Base-by-base conservation (phyloP, 805 yeast species). In the Lachancea cidri region DNA sequence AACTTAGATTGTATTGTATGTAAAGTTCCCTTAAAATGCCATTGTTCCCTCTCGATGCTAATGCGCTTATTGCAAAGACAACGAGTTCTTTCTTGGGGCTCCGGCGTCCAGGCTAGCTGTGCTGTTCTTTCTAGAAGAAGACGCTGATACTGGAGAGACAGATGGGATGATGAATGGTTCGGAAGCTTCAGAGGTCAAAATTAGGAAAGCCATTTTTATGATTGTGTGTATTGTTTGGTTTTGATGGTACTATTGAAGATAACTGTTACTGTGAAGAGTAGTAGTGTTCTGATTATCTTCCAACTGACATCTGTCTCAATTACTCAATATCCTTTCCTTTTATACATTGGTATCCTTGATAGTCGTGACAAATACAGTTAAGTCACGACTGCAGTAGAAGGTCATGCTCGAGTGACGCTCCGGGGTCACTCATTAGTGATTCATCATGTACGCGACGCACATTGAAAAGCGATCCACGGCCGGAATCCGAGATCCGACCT, bases 131-230 rank as follows among this genome's bases (percentile, higher is more conserved):
- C 65, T 57, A 18, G 62, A 49, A n/a, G 46, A 29, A 25, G 62
- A 54, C 35, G 52, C 57, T 3, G 77, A 70, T 6, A 70, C 71
- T 27, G 86, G 86, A 1, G 86, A 79, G 35, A 79, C 71, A 46
- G 74, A 64, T 53, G 81, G 80, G 53, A 81, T 79, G 41, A 81
- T 72, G 53, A 80, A 81, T 50, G 88, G 86, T 60, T 74, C 69
- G 43, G 76, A 70, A 38, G 72, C 62, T 46, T 77, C 78, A 39
- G 77, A 71, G 30, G 81, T 70, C 59, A 81, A 70, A 35, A 71
- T 68, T 60, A 81, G 68, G 61, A 76, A 80, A 46, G 59, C 58
- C 53, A 54, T 54, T 41, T 35, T 41, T 38, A 33, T 37, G n/a
- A 35, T 30, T 53, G 36, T 45, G 34, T 41, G 37, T 41, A 29